phyloP scores from a whole-genome alignment of 805 yeast genomes.

The Saccharomycopsis lassenensis region DNA sequence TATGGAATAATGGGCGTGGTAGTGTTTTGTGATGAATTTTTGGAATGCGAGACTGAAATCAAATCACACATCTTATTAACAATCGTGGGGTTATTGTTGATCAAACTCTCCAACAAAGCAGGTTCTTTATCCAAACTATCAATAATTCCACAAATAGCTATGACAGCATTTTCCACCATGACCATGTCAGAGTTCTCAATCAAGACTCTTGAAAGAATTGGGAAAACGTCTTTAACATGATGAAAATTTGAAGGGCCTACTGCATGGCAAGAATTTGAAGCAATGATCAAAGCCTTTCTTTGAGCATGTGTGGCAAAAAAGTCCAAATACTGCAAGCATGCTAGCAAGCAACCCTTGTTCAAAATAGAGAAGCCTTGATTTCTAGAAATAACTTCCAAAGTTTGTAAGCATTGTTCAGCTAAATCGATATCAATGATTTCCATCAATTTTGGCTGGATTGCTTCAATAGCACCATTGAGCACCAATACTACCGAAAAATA shows the following conservation, averaged over 20 bases:
- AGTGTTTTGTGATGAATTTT: conserved; percentile 14
- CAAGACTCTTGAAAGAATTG: conserved; percentile 43
- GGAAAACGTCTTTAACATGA: conserved; percentile 45
- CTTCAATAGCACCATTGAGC: conserved; percentile 52
- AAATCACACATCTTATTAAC: conserved; percentile 10
- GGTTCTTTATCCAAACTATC: conserved; percentile 37
- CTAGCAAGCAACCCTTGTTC: conserved; percentile 47
- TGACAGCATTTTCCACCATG: conserved; percentile 56
- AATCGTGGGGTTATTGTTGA: conserved; percentile 19
- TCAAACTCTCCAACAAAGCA: conserved; percentile 33
- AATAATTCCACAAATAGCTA: conserved; percentile 48
- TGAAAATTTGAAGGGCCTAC: conserved; percentile 35
- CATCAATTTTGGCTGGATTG: conserved; percentile 50
- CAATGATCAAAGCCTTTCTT: conserved; percentile 62
- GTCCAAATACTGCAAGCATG: conserved; percentile 67
- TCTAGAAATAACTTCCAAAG: conserved; percentile 56
- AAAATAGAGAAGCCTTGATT: conserved; percentile 42
- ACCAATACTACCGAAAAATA: conserved; percentile 55
- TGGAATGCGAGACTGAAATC: conserved; percentile 10
- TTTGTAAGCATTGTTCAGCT: conserved; percentile 82
- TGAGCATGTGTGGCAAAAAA: conserved; percentile 87
- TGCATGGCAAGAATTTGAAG: conserved; percentile 54
- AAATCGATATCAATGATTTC: conserved; percentile 81
- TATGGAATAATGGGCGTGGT: conserved; percentile 16
- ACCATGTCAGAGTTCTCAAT: conserved; percentile 43